phyloP scores from a whole-genome alignment of 306 rosid species.

The Adenanthera pavonina region DNA sequence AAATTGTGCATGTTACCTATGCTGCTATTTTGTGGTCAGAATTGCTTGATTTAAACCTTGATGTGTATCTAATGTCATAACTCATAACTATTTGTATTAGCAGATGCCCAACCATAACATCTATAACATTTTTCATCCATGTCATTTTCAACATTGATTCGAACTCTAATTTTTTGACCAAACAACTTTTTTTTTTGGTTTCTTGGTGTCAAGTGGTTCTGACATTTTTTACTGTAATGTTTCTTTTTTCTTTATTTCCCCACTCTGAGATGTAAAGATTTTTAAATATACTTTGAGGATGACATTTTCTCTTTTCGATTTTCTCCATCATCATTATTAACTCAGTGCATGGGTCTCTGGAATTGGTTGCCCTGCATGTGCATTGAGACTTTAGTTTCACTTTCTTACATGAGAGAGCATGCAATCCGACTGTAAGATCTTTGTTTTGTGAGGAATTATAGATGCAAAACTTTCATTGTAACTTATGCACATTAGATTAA shows the following conservation, averaged over 20 bases:
- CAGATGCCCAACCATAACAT: slow-evolving; percentile 3
- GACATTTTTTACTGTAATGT: slow-evolving; percentile 47
- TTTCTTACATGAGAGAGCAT: slow-evolving; percentile 38
- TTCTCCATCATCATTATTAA: slow-evolving; percentile 57
- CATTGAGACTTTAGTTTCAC: slow-evolving; percentile 50
- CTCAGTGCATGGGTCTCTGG: slow-evolving; percentile 51
- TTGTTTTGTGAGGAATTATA: slow-evolving; percentile 33
- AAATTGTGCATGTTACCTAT: background rate
- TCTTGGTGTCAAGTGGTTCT: slow-evolving; percentile 40
- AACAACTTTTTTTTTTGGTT: slow-evolving; percentile 27
- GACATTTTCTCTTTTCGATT: slow-evolving; percentile 47
- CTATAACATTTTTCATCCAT: slow-evolving; percentile 24
- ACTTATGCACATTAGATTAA: background rate
- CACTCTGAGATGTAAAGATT: slow-evolving; percentile 42
- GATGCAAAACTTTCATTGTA: background rate
- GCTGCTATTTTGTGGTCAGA: background rate
- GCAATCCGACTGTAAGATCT: slow-evolving; percentile 31
- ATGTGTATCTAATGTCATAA: slow-evolving; percentile 22
- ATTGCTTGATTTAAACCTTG: background rate
- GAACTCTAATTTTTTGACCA: slow-evolving; percentile 41
- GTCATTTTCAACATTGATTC: slow-evolving; percentile 45
- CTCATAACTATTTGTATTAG: slow-evolving; percentile 15
- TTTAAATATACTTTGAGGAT: slow-evolving; percentile 46
- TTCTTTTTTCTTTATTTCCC: slow-evolving; percentile 28
- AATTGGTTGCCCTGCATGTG: slow-evolving; percentile 59